Base-by-base conservation (phyloP, 805 yeast species). In the Candida boleticola region DNA sequence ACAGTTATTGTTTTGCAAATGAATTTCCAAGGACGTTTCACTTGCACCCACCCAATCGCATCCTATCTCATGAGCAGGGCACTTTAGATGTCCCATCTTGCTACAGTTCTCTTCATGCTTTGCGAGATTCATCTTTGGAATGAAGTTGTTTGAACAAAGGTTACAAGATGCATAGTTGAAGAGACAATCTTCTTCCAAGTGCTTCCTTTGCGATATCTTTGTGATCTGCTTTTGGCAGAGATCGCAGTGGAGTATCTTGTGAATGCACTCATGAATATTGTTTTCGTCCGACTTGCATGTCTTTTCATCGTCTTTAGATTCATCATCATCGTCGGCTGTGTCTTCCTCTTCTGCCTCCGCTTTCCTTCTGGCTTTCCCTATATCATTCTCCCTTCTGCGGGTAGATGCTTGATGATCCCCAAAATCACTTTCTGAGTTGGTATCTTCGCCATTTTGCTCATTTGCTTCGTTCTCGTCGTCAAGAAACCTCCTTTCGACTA, bases 21-120 rank as follows among this genome's bases (percentile, higher is more conserved):
- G 74, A 17, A 63, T 59, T 39, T 68, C 74, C 33, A 68, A 45
- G 6, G 69, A 50, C 2, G 72, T 62, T 27, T 59, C 58, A 31
- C 53, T 66, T 26, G 52, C 54, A 0, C 73, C 74, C 1, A 60
- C 50, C 79, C 81, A 77, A 23, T 60, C 64, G 46, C 83, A 77
- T 1, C 83, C 83, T 38, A 66, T 72, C 22, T 59, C 62, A 16
- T 47, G 43, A 0, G 77, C 80, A 0, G 81, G 78, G 46, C 83
- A 77, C 39, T 58, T 57, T 13, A 69, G 52, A 38, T 66, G 66
- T 4, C 64, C 61, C 11, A 68, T 53, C 40, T 65, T 64, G 16
- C 58, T 53, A 45, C 82, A 77, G 48, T 67, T 67, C 9, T 55
- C 57, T 44, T 64, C 61, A 52, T 77, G 82, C 21, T 60, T 60